These are phyloP conservation scores for Phellinidium pouzarii DNA, from an alignment of 1,284 basidiomycete species.

Conservation along the genomic window DNA sequence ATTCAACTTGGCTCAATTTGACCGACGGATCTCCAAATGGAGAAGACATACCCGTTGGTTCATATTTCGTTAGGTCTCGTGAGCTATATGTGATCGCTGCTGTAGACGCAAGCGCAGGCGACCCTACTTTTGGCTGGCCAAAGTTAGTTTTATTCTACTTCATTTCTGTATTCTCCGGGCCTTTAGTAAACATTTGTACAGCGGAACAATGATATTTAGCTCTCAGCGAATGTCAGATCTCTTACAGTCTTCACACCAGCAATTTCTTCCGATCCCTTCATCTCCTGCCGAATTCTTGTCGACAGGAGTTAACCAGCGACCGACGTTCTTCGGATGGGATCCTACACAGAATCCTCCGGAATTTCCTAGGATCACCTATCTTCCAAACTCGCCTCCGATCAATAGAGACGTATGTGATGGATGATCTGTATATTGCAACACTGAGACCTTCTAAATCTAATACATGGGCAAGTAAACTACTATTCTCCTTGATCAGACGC, in stretches of 20 bases:
- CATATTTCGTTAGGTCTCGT: conserved; percentile 57
- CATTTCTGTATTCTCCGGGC: no score
- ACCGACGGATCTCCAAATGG: conserved; percentile 54
- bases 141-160: conserved; percentile 41
- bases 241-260: conserved; percentile 48
- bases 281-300: conserved; percentile 47
- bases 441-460: conserved; percentile 42
- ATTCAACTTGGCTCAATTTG: conserved; percentile 45
- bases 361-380: conserved; percentile 52
- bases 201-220: conserved; percentile 37
- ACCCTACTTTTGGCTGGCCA: conserved; percentile 49
- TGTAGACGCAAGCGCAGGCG: conserved; percentile 60
- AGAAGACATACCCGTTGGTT: conserved; percentile 61
- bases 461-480: conserved; percentile 42
- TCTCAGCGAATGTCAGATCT: conserved; percentile 37
- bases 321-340: conserved; percentile 75
- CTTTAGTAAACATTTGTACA: no score
- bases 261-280: conserved; percentile 56
- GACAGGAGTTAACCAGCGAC: conserved; percentile 59
- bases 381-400: conserved; percentile 60
- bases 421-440: conserved; percentile 28
- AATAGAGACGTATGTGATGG: conserved; percentile 44
- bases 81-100: conserved; percentile 64
- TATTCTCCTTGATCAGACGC: conserved; percentile 49
- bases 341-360: conserved; percentile 42